Conservation (phyloP, 192 early-diverging fungal genomes). For the Spizellomyces sp. region DNA sequence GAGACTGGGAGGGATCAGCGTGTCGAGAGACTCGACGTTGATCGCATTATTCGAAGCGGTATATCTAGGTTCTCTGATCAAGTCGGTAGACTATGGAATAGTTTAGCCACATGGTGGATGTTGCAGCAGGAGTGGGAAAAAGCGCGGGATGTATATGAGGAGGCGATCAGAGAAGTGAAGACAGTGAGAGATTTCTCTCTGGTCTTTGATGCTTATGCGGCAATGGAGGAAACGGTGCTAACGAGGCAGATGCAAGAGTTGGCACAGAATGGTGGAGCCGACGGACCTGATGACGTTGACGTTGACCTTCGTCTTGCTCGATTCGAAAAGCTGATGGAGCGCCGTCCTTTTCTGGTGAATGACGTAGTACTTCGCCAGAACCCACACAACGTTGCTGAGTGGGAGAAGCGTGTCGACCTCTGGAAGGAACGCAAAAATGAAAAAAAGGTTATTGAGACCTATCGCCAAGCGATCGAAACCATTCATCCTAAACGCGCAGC, state of each 20-base stretch:
- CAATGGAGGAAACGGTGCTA: conserved; percentile 85
- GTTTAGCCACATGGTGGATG: conserved; percentile 81
- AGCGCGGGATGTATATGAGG: conserved; percentile 93
- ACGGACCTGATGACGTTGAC: conserved; percentile 58
- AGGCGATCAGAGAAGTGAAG: conserved; percentile 75
- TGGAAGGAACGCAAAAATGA: conserved; percentile 53
- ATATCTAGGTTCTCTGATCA: conserved; percentile 80
- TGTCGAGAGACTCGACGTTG: conserved; percentile 69
- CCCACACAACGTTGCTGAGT: conserved; percentile 87
- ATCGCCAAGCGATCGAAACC: conserved; percentile 68
- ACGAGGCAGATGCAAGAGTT: conserved; percentile 72
- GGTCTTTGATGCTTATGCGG: conserved; percentile 96
- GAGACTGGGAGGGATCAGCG: background rate
- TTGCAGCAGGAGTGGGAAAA: conserved; percentile 76
- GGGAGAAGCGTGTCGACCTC: conserved; percentile 83
- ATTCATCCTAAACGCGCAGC: conserved; percentile 77
- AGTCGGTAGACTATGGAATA: conserved; percentile 87
- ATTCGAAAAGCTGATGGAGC: conserved; percentile 89
- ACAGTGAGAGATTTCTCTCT: conserved; percentile 91
- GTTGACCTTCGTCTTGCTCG: conserved; percentile 83
- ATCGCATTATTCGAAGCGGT: conserved; percentile 81
- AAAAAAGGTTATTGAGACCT: conserved; percentile 70
- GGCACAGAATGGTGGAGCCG: conserved; percentile 43
- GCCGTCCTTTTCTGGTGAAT: conserved; percentile 89
- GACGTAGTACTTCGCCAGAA: conserved; percentile 91